Base-by-base conservation (phyloP, 495 filamentous ascomycete species). In the Annulohypoxylon bovei region DNA sequence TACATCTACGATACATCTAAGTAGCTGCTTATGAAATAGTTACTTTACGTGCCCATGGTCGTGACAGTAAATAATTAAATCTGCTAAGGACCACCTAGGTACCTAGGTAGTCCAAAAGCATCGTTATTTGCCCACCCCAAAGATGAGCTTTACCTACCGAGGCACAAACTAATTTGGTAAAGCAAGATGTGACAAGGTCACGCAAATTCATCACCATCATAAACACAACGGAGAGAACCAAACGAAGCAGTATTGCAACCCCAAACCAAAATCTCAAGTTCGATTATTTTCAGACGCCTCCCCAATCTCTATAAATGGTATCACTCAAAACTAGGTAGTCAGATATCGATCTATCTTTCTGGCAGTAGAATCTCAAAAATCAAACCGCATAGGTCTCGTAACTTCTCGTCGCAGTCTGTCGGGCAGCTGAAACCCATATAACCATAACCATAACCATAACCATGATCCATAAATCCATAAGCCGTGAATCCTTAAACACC, bases 231-330 rank as follows among this genome's bases (percentile, higher is more conserved):
- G 9, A 30, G 8, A 14, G 27, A 1, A n/a, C 9, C 5, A 39
- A 47, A 16, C 4, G 6, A 62, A 62, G 5, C 16, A 39, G 3
- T 44, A 30, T 42, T 47, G 9, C 30, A 60, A n/a, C 30, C 39
- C 55, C 53, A 20, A 62, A 54, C 49, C 39, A n/a, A 50, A 62
- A 46, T 44, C 46, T 37, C 3, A 9, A 46, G 20, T 59, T 64
- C 44, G 42, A 60, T 64, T 64, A 20, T 32, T 23, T 30, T 12
- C 49, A 72, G 65, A 60, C 55, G 64, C 59, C 65, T 64, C 35
- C 68, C n/a, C 54, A 58, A 57, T 64, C 46, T 68, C 67, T 70
- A 65, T 50, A 62, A 59, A 56, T 46, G 58, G 69, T 63, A 67
- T 72, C 68, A 42, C 33, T 54, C 30, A 62, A 66, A 55, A 42